phyloP scores from a whole-genome alignment of 139 green algal species.

The Spirogloea muscicola region DNA sequence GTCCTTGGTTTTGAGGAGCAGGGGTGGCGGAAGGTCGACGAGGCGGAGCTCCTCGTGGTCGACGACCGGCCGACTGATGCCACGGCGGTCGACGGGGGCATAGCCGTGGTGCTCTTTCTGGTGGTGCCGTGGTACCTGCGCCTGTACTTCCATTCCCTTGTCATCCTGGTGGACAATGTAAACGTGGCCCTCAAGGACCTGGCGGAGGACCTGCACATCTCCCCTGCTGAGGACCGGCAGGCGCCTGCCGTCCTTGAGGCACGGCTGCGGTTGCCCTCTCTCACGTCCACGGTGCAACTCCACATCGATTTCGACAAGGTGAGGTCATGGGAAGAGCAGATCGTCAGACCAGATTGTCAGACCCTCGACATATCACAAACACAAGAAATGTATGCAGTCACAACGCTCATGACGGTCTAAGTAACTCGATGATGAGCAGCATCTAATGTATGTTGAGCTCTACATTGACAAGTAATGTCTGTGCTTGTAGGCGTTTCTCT shows the following conservation, averaged over 20 bases:
- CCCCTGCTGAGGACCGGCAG: constrained; percentile 54
- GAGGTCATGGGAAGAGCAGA: no score
- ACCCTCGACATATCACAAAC: no score
- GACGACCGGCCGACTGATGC: not conserved
- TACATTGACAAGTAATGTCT: no score
- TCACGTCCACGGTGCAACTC: constrained; percentile 37
- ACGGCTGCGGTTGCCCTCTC: constrained; percentile 49
- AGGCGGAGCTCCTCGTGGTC: not conserved
- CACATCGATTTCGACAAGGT: constrained; percentile 63
- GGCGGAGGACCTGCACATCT: not conserved
- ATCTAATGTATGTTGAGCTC: no score
- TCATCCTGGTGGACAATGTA: constrained; percentile 59
- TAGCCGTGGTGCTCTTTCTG: constrained; percentile 37
- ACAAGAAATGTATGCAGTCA: no score
- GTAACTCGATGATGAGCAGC: no score
- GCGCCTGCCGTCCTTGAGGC: constrained; percentile 58
- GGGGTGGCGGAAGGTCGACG: not conserved
- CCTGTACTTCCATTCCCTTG: constrained; percentile 68
- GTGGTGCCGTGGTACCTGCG: constrained; percentile 76
- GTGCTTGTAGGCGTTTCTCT: constrained; percentile 37
- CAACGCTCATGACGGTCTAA: no score
- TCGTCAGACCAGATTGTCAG: no score
- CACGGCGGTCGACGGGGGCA: not conserved
- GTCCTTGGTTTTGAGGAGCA: constrained; percentile 3
- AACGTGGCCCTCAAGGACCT: constrained; percentile 11